These are phyloP conservation scores for Lyophyllum decastes DNA, from an alignment of 768 basidiomycete genomes.

Conservation along the genomic window DNA sequence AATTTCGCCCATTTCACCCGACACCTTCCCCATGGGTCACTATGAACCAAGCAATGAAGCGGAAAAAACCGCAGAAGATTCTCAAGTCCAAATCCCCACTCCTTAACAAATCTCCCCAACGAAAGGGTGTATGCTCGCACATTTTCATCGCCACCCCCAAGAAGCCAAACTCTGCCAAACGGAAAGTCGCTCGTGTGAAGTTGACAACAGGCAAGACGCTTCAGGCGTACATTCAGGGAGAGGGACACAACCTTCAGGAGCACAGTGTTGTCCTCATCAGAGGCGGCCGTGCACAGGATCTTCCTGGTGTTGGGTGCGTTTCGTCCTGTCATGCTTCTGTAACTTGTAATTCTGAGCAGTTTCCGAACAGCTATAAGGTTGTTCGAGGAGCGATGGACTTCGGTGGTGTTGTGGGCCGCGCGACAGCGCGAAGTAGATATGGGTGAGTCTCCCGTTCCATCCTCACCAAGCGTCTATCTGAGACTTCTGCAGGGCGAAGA, in stretches of 20 bases:
- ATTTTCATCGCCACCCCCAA: conserved; percentile 85
- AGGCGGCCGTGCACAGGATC: conserved; percentile 95
- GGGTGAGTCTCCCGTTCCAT: conserved; percentile 53
- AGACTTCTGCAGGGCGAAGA: conserved; percentile 61
- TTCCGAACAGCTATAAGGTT: conserved; percentile 78
- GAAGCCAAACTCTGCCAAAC: conserved; percentile 98
- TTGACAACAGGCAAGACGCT: conserved; percentile 85
- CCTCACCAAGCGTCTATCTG: conserved; percentile 4
- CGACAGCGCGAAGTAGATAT: conserved; percentile 85
- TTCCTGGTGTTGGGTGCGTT: conserved; percentile 91
- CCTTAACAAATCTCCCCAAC: conserved; percentile 77
- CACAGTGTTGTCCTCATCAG: conserved; percentile 95
- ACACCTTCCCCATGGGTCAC: conserved; percentile 63
- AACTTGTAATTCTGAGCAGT: neutral
- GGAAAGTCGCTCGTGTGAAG: conserved; percentile 95
- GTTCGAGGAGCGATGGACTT: conserved; percentile 93
- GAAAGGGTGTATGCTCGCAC: conserved; percentile 88
- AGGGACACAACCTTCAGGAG: conserved; percentile 97
- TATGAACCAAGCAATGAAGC: conserved; percentile 85
- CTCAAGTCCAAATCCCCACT: conserved; percentile 75
- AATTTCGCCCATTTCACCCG: conserved; percentile 60
- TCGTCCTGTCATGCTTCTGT: neutral
- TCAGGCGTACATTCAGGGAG: conserved; percentile 94
- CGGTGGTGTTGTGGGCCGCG: conserved; percentile 84
- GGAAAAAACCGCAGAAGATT: conserved; percentile 60